These are phyloP conservation scores for Euphorbia celastroides DNA, from an alignment of 441 rosid genomes.

Conservation along the genomic window DNA sequence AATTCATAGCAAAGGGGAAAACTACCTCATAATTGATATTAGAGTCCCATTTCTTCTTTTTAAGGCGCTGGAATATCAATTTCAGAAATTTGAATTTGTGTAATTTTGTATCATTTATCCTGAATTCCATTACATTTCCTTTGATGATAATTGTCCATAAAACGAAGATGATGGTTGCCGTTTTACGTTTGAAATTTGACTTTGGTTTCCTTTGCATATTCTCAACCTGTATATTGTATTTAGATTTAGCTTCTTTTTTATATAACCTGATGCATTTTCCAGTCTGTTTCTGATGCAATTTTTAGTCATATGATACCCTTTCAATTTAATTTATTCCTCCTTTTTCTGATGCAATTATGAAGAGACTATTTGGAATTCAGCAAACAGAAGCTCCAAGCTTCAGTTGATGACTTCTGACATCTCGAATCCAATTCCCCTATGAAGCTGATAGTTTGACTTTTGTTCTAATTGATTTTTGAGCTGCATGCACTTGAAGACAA, in stretches of 20 bases:
- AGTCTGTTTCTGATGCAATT: no score
- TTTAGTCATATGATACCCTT: no score
- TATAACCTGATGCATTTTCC: not conserved
- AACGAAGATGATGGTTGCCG: not conserved
- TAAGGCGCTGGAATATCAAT: not conserved
- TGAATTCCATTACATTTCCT: not conserved
- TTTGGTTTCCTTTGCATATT: not conserved
- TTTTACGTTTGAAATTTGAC: not conserved
- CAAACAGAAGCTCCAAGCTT: not conserved
- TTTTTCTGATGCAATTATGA: conserved; percentile 9
- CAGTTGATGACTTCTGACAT: conserved; percentile 1
- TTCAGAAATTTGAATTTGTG: not conserved
- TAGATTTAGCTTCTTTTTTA: no score
- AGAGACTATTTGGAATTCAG: conserved; percentile 24
- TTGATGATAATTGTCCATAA: not conserved
- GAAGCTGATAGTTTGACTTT: not conserved
- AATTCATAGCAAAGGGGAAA: not conserved
- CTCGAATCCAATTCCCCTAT: not conserved
- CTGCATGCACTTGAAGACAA: conserved; percentile 8
- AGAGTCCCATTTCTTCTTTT: not conserved
- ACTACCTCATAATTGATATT: not conserved
- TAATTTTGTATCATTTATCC: not conserved
- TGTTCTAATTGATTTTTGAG: conserved; percentile 1
- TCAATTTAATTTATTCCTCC: not conserved
- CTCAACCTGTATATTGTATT: not conserved